Base-by-base conservation (phyloP, 2,329 filamentous ascomycete species). In the Colletotrichum acutatum region DNA sequence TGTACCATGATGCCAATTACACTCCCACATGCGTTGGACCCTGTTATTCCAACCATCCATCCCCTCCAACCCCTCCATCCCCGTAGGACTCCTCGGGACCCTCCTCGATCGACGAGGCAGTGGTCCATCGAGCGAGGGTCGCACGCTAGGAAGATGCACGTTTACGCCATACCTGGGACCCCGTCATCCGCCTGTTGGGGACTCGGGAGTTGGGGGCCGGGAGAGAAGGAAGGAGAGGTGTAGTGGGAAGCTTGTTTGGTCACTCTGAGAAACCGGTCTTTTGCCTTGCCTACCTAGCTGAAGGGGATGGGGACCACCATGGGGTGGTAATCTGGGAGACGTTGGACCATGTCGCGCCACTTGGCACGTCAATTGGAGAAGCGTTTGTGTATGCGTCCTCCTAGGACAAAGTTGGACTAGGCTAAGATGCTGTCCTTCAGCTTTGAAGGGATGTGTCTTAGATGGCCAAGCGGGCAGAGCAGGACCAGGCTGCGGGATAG, bases 61-160 rank as follows among this genome's bases (percentile, higher is more conserved):
- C 22, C 53, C 24, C 9, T 11, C 28, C 59, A n/a, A n/a, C n/a
- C n/a, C n/a, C n/a, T n/a, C n/a, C 7, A 49, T 14, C 30, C 32
- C 9, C 30, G 30, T 14, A 64, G 28, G 61, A 16, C 53, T 11
- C 26, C 37, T 42, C 37, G 37, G 53, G 49, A 60, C 46, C 66
- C 66, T 61, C 70, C 60, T 49, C 70, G 70, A 72, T 72, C 70
- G 70, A 65, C 70, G 65, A 70, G 70, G 56, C 34, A 60, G 66
- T 70, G 60, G 66, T 67, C 66, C 60, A 72, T 72, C 66, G 68
- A 60, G 54, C 16, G 64, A 59, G 64, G 34, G 64, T 61, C 53
- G n/a, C 58, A 42, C 58, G 69, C 69, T 72, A 68, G 28, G 19
- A 58, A 62, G n/a, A 72, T 46, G 70, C 66, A 72, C 46, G 56